These are phyloP conservation scores for Coniochaeta hoffmannii DNA, from an alignment of 2,329 filamentous ascomycete genomes.

Conservation along the genomic window DNA sequence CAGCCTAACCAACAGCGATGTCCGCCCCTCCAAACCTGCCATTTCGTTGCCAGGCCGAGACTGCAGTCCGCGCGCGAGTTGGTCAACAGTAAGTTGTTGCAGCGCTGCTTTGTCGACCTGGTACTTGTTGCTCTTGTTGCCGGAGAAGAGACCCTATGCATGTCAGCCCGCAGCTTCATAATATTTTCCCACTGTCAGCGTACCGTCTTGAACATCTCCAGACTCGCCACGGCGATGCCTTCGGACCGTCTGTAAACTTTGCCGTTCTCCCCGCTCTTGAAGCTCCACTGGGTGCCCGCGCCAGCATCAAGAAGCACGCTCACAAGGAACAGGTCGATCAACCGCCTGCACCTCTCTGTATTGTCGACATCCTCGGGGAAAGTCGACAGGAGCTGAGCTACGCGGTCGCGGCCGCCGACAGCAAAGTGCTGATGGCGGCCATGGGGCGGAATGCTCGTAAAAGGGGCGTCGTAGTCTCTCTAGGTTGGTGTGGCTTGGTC, in stretches of 20 bases:
- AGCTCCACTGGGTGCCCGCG: slow-evolving; percentile 84
- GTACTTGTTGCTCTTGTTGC: slow-evolving; percentile 69
- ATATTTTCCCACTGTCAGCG: slow-evolving; percentile 15
- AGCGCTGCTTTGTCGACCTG: slow-evolving; percentile 85
- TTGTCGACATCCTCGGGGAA: slow-evolving; percentile 64
- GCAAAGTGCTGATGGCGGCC: slow-evolving; percentile 79
- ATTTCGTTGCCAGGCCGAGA: slow-evolving; percentile 74
- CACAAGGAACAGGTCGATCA: slow-evolving; percentile 71
- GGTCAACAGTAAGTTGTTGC: slow-evolving; percentile 63
- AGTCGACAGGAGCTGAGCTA: slow-evolving; percentile 61
- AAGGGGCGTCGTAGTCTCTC: slow-evolving; percentile 50
- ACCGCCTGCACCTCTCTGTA: slow-evolving; percentile 64
- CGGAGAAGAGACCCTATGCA: slow-evolving; percentile 69
- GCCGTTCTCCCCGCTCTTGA: slow-evolving; percentile 84
- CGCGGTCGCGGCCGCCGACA: slow-evolving; percentile 67
- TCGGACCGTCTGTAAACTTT: slow-evolving; percentile 79
- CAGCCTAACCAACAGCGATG: slow-evolving; percentile 69
- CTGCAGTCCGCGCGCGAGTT: slow-evolving; percentile 76
- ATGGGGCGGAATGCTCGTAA: slow-evolving; percentile 69
- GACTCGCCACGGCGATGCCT: slow-evolving; percentile 67
- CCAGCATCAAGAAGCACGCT: slow-evolving; percentile 83
- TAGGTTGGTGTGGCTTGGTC: slow-evolving; percentile 13
- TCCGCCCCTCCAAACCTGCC: slow-evolving; percentile 77
- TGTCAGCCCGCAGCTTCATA: slow-evolving; percentile 4
- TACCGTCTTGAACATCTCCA: slow-evolving; percentile 87